phyloP scores from a whole-genome alignment of 2,329 filamentous ascomycete species.

The Sphaerulina musiva region DNA sequence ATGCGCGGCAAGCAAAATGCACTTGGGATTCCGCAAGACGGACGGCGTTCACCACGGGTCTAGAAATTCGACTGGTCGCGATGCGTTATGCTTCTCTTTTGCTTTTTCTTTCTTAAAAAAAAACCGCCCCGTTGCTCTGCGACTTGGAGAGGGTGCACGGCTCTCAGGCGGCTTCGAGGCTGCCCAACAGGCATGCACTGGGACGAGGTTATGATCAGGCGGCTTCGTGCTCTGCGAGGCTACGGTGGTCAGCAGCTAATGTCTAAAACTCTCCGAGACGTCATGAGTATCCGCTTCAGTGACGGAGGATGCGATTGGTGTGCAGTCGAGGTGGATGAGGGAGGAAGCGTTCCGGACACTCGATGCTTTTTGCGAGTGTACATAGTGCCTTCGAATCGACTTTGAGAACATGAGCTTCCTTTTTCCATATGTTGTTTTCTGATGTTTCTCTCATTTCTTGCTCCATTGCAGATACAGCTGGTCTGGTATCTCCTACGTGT shows the following conservation, averaged over 20 bases:
- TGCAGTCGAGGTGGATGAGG: slow-evolving; percentile 1
- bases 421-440: not conserved
- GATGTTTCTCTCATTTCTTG: too few relatives aligned
- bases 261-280: slow-evolving; percentile 9
- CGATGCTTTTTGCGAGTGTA: slow-evolving; percentile 10
- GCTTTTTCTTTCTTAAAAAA: slow-evolving; percentile 3
- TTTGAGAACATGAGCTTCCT: not conserved
- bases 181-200: not conserved
- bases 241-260: slow-evolving; percentile 4
- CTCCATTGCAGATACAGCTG: too few relatives aligned
- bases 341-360: slow-evolving; percentile 10
- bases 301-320: slow-evolving; percentile 3
- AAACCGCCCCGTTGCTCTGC: slow-evolving; percentile 3
- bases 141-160: slow-evolving; percentile 6
- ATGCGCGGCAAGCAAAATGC: slow-evolving; percentile 4
- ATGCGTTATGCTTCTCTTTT: slow-evolving; percentile 16
- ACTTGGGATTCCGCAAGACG: slow-evolving; percentile 9
- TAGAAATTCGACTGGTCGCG: slow-evolving; percentile 12
- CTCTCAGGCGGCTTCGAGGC: slow-evolving; percentile 1
- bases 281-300: slow-evolving; percentile 9
- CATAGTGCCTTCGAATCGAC: slow-evolving; percentile 12
- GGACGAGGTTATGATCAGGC: slow-evolving; percentile 1
- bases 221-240: slow-evolving; percentile 9
- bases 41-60: slow-evolving; percentile 16
- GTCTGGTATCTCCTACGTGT: too few relatives aligned